These are phyloP conservation scores for Silene coronaria DNA, from an alignment of 179 eudicot genomes.

Conservation along the genomic window DNA sequence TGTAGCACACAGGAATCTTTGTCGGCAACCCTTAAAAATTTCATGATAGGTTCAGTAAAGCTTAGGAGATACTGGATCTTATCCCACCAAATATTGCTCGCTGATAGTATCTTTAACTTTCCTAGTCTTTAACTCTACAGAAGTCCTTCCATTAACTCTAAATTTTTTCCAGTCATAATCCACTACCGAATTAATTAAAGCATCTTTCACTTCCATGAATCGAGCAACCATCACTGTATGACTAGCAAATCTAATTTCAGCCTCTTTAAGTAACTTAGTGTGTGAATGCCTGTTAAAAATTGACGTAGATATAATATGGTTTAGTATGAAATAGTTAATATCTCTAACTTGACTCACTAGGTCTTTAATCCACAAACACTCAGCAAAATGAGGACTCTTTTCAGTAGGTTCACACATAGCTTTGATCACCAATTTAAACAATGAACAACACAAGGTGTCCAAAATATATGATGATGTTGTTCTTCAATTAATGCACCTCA, in stretches of 20 bases:
- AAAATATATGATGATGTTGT: too few relatives aligned
- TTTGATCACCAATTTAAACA: too few relatives aligned
- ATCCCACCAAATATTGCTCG: conserved; percentile 14
- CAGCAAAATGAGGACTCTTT: too few relatives aligned
- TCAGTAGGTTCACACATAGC: too few relatives aligned
- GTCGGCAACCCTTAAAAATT: background rate
- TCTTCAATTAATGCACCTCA: too few relatives aligned
- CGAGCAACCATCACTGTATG: background rate
- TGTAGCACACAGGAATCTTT: conserved; percentile 2
- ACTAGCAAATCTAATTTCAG: background rate
- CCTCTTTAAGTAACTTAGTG: background rate
- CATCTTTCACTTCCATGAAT: background rate
- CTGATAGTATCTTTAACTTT: background rate
- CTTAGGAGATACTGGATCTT: background rate
- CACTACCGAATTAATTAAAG: background rate
- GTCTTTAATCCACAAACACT: too few relatives aligned
- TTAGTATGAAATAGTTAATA: too few relatives aligned
- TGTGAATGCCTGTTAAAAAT: background rate
- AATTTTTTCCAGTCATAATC: background rate
- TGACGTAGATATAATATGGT: background rate
- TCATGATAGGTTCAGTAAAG: background rate
- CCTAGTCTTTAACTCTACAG: background rate
- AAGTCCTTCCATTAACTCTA: background rate
- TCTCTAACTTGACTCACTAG: too few relatives aligned
- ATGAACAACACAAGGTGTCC: too few relatives aligned